Conservation (phyloP, 2,329 filamentous ascomycete species). For the Ophiostoma triangulosporum region DNA sequence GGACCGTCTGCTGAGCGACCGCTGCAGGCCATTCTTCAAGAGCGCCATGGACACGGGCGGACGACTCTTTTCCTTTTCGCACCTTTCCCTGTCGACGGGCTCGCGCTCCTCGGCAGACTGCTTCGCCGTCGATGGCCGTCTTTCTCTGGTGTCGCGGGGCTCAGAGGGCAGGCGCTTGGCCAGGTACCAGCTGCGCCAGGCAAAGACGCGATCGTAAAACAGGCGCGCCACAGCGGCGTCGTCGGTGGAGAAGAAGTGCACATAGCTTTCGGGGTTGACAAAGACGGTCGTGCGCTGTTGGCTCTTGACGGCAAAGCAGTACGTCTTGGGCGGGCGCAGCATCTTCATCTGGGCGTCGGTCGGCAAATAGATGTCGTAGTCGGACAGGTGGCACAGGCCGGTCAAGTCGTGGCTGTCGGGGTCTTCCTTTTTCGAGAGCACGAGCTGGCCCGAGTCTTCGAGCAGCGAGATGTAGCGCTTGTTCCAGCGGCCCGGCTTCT, state of each 20-base stretch:
- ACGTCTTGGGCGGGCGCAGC: constrained; percentile 71
- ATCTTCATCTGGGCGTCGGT: constrained; percentile 55
- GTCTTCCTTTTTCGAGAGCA: not conserved
- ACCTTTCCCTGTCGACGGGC: not conserved
- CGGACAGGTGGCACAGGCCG: constrained; percentile 71
- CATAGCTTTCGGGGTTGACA: constrained; percentile 67
- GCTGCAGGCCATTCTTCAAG: constrained; percentile 21
- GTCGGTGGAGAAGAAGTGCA: constrained; percentile 82
- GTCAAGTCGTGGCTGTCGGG: constrained; percentile 21
- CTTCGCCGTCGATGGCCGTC: not conserved
- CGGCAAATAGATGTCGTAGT: constrained; percentile 83
- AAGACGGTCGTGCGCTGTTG: constrained; percentile 83
- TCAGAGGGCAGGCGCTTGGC: constrained; percentile 25
- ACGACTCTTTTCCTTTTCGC: not conserved
- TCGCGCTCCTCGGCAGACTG: not conserved
- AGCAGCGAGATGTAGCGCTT: constrained; percentile 69
- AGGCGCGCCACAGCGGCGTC: constrained; percentile 51
- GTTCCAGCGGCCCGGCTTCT: constrained; percentile 73
- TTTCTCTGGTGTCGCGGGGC: not conserved
- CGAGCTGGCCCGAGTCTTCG: constrained; percentile 12
- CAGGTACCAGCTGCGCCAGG: constrained; percentile 86
- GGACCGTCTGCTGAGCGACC: constrained; percentile 11
- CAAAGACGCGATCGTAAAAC: constrained; percentile 60
- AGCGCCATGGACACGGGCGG: constrained; percentile 3
- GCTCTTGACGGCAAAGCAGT: constrained; percentile 81